Evolutionary conservation across 768 basidiomycete genomes (phyloP).

Genomic region (Termitomyces sp.): DNA sequence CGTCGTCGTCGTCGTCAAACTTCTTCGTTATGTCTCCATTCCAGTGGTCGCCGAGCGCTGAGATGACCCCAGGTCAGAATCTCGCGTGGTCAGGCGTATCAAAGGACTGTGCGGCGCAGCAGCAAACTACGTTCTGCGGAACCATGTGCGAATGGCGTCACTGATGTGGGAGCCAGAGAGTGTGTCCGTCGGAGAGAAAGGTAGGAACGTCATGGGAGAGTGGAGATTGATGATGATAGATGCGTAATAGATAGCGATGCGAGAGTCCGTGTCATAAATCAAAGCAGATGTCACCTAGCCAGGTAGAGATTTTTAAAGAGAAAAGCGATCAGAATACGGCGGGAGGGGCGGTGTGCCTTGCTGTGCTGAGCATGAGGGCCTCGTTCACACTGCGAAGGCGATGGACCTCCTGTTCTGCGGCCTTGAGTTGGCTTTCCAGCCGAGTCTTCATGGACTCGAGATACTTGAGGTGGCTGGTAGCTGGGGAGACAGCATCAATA

Average conservation of each 20-base stretch:
- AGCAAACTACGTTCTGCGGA: constrained; percentile 37
- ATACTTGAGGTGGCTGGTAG: constrained; percentile 83
- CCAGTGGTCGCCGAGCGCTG: constrained; percentile 16
- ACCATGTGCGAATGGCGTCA: constrained; percentile 26
- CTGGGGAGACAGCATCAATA: constrained; percentile 29
- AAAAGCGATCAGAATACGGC: constrained; percentile 18
- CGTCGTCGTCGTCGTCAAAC: constrained; percentile 50
- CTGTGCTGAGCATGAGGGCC: constrained; percentile 83
- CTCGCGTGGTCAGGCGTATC: constrained; percentile 21
- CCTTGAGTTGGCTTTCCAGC: constrained; percentile 71
- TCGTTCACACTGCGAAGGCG: constrained; percentile 85
- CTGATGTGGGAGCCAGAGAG: constrained; percentile 35
- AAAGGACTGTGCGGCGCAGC: constrained; percentile 51
- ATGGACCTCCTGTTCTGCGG: constrained; percentile 76
- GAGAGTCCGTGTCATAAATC: constrained; percentile 51
- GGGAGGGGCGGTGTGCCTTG: constrained; percentile 57
- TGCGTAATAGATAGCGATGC: constrained; percentile 43
- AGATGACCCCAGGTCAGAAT: constrained; percentile 39
- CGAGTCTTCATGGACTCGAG: constrained; percentile 78
- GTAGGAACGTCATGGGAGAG: constrained; percentile 24
- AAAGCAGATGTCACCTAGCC: constrained; percentile 50
- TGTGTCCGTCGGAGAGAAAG: constrained; percentile 25
- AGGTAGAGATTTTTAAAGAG: constrained; percentile 38
- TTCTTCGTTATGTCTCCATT: constrained; percentile 28
- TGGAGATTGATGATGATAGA: constrained; percentile 30